Conservation (phyloP, 441 rosid species). For the Jatropha podagrica region DNA sequence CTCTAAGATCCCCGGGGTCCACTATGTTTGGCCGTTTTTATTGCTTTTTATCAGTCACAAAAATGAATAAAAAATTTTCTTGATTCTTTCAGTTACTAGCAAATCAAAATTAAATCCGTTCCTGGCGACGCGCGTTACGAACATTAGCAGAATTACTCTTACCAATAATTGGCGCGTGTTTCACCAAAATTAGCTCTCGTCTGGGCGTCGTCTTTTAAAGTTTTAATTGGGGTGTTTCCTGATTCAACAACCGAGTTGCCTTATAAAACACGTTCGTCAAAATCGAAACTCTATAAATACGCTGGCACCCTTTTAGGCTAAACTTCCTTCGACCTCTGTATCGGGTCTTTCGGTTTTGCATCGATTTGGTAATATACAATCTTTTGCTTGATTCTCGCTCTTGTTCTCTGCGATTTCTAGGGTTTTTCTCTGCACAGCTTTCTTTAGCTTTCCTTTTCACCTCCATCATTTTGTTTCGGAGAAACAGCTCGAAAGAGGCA, state of each 20-base stretch:
- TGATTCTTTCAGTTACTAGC: constrained; percentile 30
- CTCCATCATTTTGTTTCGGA: not conserved
- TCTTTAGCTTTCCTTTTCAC: not conserved
- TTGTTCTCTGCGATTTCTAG: constrained; percentile 33
- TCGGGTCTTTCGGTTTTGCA: constrained; percentile 10
- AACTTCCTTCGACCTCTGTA: not conserved
- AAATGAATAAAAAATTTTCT: not conserved
- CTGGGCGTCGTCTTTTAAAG: not conserved
- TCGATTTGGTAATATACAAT: constrained; percentile 19
- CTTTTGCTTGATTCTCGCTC: constrained; percentile 34
- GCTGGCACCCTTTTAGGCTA: not conserved
- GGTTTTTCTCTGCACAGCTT: constrained; percentile 11
- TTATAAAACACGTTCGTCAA: constrained; percentile 29
- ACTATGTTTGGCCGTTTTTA: constrained; percentile 24
- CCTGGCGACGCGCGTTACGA: constrained; percentile 10
- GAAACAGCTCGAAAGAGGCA: constrained; percentile 2
- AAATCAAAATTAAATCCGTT: constrained; percentile 8
- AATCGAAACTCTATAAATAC: constrained; percentile 33
- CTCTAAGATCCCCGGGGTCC: constrained; percentile 29
- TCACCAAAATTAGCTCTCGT: not conserved
- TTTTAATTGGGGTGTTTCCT: constrained; percentile 27
- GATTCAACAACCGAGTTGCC: constrained; percentile 29
- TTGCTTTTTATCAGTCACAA: not conserved
- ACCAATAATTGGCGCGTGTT: not conserved
- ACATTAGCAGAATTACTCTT: not conserved